Evolutionary conservation across 1,284 basidiomycete genomes (phyloP), one percentile per base, ranked within the genome.

Genomic region (Apiotrichum gamsii): DNA sequence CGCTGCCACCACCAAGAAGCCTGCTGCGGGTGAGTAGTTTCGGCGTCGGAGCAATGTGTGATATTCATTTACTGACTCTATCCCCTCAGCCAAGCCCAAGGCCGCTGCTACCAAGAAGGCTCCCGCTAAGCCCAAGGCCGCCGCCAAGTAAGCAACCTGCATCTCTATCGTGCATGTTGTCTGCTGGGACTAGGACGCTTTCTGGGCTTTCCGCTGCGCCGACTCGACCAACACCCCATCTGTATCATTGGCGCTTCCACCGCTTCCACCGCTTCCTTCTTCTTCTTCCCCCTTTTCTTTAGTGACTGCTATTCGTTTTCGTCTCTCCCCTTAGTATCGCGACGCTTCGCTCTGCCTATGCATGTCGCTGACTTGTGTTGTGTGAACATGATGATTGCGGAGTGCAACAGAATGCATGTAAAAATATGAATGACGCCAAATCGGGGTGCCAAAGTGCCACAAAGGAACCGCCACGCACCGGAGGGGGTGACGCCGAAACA

Each of bases 11-110:
- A n/a, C n/a, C n/a, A n/a, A 60, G 51, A 56, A 57, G 43, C 24
- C 47, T 8, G 39, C 62, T 52, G 65, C 79, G 65, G 68, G 76
- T 70, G 73, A 84, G 64, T 6, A 28, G 25, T n/a, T n/a, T n/a
- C n/a, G n/a, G n/a, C n/a, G n/a, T n/a, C n/a, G n/a, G n/a, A n/a
- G n/a, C n/a, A n/a, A n/a, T n/a, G n/a, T n/a, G n/a, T n/a, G n/a
- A n/a, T n/a, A n/a, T n/a, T n/a, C n/a, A n/a, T n/a, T n/a, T n/a
- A n/a, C n/a, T n/a, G n/a, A n/a, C n/a, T n/a, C n/a, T n/a, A n/a
- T n/a, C n/a, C n/a, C n/a, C 8, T 18, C 19, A 28, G 25, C 4
- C 28, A 38, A 38, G 36, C 36, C 31, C 31, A 57, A 58, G 45
- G 30, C 47, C 5, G 40, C 63, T 52, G 54, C 59, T 13, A 57